A percentile compares a stretch with the other conserved stretches of the same genome.
phyloP scores from a whole-genome alignment of 495 filamentous ascomycete species.

The Daldinia concentrica region DNA sequence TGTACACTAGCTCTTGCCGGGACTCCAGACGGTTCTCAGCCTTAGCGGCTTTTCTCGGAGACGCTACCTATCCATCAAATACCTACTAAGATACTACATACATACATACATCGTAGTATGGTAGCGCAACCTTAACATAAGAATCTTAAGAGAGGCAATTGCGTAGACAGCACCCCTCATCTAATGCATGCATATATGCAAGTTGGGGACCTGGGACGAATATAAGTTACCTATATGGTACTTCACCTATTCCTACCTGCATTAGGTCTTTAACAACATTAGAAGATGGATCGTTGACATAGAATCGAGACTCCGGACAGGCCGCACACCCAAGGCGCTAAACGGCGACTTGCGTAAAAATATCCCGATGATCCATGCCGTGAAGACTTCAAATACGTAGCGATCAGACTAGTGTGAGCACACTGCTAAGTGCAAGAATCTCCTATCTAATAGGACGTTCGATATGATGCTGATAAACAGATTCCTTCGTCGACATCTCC shows the following conservation, averaged over 20 bases:
- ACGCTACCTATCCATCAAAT: conserved; percentile 15
- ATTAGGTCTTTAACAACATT: conserved; percentile 1
- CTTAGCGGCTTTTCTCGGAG: conserved; percentile 41
- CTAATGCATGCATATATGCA: neutral
- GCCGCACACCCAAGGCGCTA: conserved; percentile 1
- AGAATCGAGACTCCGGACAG: neutral
- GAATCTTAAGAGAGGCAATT: conserved; percentile 14
- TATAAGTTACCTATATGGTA: conserved; percentile 4
- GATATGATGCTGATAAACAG: neutral
- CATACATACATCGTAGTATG: neutral
- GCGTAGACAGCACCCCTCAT: conserved; percentile 17
- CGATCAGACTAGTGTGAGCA: too few relatives aligned
- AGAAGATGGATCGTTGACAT: neutral
- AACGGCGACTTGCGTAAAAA: conserved; percentile 15
- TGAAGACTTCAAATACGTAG: neutral
- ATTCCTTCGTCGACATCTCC: neutral
- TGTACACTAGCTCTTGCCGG: conserved; percentile 17
- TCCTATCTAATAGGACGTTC: neutral
- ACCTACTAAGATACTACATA: neutral
- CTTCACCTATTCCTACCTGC: neutral
- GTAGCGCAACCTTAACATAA: conserved; percentile 11
- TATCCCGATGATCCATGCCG: conserved; percentile 17
- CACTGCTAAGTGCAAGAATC: neutral
- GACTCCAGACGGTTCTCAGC: conserved; percentile 26
- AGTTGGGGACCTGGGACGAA: neutral